phyloP scores from a whole-genome alignment of 345 rosid genomes.

The Arabidopsis suecica region DNA sequence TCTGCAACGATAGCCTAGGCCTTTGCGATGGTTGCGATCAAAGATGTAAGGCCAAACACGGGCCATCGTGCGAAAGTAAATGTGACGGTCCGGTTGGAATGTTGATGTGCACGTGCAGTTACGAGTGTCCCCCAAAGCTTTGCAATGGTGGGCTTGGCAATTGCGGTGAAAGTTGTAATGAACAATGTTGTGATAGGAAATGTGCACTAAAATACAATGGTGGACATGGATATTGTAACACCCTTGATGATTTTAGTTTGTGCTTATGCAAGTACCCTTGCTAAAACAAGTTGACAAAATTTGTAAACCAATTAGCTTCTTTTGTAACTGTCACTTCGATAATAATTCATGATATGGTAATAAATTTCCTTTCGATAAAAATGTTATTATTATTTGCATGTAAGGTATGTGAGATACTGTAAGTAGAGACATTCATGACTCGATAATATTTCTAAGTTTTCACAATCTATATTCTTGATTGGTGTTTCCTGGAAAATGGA shows the following conservation, averaged over 20 bases:
- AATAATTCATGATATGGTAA: neutral
- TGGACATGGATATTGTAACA: slow-evolving; percentile 33
- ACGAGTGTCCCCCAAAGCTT: neutral
- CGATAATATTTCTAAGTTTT: too few species aligned
- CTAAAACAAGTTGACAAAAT: neutral
- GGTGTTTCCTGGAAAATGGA: too few species aligned
- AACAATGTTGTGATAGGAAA: slow-evolving; percentile 11
- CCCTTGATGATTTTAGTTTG: neutral
- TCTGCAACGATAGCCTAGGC: slow-evolving; percentile 18
- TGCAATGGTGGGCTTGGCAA: neutral
- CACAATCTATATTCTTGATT: too few species aligned
- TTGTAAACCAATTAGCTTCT: neutral
- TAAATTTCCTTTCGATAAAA: too few species aligned
- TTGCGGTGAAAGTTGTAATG: neutral
- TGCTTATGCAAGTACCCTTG: slow-evolving; percentile 34
- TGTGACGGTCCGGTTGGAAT: slow-evolving; percentile 9
- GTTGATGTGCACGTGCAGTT: neutral
- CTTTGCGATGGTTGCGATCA: slow-evolving; percentile 26
- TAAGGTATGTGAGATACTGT: too few species aligned
- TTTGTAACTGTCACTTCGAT: neutral
- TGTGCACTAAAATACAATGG: slow-evolving; percentile 24
- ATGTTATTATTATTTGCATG: neutral
- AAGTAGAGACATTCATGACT: too few species aligned
- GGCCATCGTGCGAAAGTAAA: slow-evolving; percentile 9
- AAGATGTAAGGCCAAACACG: slow-evolving; percentile 30